A percentile compares a stretch with the other conserved stretches of the same genome.
Conservation (phyloP, 2,329 filamentous ascomycete genomes). For the Fusarium stilboides region DNA sequence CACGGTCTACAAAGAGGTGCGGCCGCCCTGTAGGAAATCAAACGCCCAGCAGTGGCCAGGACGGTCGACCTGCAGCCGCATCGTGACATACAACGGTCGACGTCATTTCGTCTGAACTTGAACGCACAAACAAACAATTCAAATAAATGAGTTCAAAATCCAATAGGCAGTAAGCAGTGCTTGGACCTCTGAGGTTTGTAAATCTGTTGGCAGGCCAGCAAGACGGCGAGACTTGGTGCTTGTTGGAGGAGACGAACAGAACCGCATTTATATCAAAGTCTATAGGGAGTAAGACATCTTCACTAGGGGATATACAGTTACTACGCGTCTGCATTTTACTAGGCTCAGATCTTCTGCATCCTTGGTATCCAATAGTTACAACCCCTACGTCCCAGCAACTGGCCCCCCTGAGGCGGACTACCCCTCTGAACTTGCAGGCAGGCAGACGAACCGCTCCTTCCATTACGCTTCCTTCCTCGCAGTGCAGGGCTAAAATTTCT, state of each 20-base stretch:
- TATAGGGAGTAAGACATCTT: constrained; percentile 2
- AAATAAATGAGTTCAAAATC: constrained; percentile 12
- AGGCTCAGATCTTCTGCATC: constrained; percentile 1
- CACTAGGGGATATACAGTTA: neutral
- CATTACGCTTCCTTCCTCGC: constrained; percentile 4
- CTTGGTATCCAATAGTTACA: constrained; percentile 1
- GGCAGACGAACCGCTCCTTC: constrained; percentile 27
- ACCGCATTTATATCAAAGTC: constrained; percentile 13
- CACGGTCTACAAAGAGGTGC: neutral
- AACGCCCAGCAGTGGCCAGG: constrained; percentile 2
- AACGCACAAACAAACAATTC: constrained; percentile 32
- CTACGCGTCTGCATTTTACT: neutral
- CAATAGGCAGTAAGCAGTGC: neutral
- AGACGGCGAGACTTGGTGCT: constrained; percentile 12
- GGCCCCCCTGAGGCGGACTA: constrained; percentile 4
- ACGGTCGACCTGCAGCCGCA: constrained; percentile 9
- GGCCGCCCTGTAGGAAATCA: neutral
- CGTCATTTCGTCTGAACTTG: neutral
- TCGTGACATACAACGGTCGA: neutral
- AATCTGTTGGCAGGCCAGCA: constrained; percentile 16
- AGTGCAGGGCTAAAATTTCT: constrained; percentile 5
- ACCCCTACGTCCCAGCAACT: constrained; percentile 18
- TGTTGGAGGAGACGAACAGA: constrained; percentile 2
- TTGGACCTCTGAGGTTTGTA: neutral
- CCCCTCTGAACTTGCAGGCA: constrained; percentile 15